phyloP scores from a whole-genome alignment of 2,329 filamentous ascomycete species.

The Cadophora luteo-olivacea region DNA sequence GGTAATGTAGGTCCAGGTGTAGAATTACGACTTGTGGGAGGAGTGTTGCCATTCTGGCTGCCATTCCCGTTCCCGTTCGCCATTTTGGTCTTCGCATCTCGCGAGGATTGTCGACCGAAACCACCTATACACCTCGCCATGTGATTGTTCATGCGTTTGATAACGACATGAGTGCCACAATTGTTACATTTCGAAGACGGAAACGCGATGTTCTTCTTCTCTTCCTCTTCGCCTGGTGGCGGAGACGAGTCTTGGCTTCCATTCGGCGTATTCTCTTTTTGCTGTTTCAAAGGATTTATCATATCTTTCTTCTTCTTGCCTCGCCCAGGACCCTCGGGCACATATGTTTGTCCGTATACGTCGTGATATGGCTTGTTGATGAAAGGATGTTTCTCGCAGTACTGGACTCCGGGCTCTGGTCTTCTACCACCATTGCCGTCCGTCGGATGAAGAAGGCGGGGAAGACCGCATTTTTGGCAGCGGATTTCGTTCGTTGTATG shows the following conservation, averaged over 20 bases:
- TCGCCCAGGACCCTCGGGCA: constrained; percentile 74
- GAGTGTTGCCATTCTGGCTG: constrained; percentile 62
- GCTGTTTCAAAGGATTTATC: constrained; percentile 53
- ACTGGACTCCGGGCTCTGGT: constrained; percentile 71
- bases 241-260: constrained; percentile 55
- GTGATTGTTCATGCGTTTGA: constrained; percentile 70
- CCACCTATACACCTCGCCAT: constrained; percentile 73
- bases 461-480: constrained; percentile 77
- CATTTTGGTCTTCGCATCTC: constrained; percentile 68
- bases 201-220: constrained; percentile 67
- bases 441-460: constrained; percentile 74
- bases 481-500: constrained; percentile 74
- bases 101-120: constrained; percentile 66
- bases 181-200: constrained; percentile 72
- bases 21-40: constrained; percentile 67
- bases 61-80: constrained; percentile 58
- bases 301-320: constrained; percentile 85
- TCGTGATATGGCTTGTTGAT: constrained; percentile 79
- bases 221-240: constrained; percentile 56
- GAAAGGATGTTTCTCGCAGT: constrained; percentile 82
- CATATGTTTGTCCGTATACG: constrained; percentile 84
- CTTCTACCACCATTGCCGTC: constrained; percentile 71
- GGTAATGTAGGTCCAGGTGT: constrained; percentile 58
- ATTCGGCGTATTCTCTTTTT: constrained; percentile 46
- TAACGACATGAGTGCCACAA: constrained; percentile 70